These are phyloP conservation scores for Speleostelium caveatum DNA, from an alignment of 78 protist species.

Conservation along the genomic window DNA sequence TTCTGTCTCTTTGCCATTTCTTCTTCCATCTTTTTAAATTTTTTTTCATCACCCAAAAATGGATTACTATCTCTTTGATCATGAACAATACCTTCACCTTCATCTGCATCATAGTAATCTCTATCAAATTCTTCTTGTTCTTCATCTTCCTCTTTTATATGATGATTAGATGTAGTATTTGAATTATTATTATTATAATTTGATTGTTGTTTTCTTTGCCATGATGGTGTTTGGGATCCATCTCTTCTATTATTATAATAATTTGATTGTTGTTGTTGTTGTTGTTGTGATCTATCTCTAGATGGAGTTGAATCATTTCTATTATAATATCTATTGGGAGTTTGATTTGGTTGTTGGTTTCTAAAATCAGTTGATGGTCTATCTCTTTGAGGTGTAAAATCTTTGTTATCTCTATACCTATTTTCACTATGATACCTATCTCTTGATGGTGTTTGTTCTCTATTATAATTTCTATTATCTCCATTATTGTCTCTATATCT, in stretches of 20 bases:
- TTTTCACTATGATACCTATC: not conserved
- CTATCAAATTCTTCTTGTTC: constrained; percentile 78
- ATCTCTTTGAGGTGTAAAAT: constrained; percentile 3
- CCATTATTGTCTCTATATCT: not conserved
- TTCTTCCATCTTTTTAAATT: constrained; percentile 79
- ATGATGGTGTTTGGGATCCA: constrained; percentile 44
- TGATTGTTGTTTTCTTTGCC: not conserved
- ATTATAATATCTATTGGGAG: not conserved
- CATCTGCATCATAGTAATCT: constrained; percentile 83
- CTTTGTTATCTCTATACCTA: constrained; percentile 19
- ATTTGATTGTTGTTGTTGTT: not conserved
- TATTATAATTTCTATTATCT: not conserved
- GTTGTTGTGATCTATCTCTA: not conserved
- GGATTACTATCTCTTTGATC: constrained; percentile 25
- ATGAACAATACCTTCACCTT: constrained; percentile 72
- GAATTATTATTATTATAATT: no score
- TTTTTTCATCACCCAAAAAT: constrained; percentile 77
- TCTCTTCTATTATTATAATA: not conserved
- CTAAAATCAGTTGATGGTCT: no score
- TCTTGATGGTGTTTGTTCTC: constrained; percentile 13
- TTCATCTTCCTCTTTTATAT: constrained; percentile 40
- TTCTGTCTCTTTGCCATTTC: constrained; percentile 48
- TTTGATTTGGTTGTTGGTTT: no score
- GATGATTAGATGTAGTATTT: not conserved
- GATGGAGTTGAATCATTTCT: constrained; percentile 7